A percentile compares a stretch with the other conserved stretches of the same genome.
Conservation (phyloP, 2,329 filamentous ascomycete species). For the Fusarium verrucosum region DNA sequence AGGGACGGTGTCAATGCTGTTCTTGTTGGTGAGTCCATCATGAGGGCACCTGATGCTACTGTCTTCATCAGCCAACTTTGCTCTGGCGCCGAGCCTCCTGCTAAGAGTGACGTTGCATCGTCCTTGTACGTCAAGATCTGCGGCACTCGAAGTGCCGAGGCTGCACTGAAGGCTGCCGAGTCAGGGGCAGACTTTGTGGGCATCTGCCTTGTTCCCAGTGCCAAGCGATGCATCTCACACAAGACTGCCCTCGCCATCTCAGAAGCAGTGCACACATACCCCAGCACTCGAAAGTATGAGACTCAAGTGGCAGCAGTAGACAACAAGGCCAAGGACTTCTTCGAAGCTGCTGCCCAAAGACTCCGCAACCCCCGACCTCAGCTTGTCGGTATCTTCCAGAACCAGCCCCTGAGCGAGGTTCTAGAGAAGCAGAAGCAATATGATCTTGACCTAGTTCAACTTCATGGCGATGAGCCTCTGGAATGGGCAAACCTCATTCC, state of each 20-base stretch:
- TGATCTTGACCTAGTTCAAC: conserved; percentile 85
- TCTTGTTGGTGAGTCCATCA: conserved; percentile 93
- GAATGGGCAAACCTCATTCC: conserved; percentile 93
- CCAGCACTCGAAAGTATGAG: conserved; percentile 51
- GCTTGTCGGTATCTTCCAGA: conserved; percentile 92
- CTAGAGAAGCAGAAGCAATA: conserved; percentile 80
- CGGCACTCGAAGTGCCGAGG: conserved; percentile 84
- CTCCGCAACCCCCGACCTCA: conserved; percentile 70
- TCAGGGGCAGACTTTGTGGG: conserved; percentile 92
- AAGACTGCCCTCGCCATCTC: conserved; percentile 86
- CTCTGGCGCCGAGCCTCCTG: conserved; percentile 59
- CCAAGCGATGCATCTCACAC: conserved; percentile 80
- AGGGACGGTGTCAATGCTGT: conserved; percentile 92
- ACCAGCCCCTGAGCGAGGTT: conserved; percentile 86
- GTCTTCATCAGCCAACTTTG: conserved; percentile 87
- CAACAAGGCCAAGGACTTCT: conserved; percentile 71
- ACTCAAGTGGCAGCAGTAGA: conserved; percentile 42
- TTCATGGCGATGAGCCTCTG: conserved; percentile 90
- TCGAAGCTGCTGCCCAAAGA: conserved; percentile 62
- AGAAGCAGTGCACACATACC: conserved; percentile 77
- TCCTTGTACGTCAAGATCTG: conserved; percentile 90
- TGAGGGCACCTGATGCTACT: conserved; percentile 86
- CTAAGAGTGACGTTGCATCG: conserved; percentile 49
- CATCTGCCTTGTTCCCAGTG: conserved; percentile 86
- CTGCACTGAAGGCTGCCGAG: conserved; percentile 80